phyloP scores from a whole-genome alignment of 2,329 filamentous ascomycete species.

The Elsinoe australis region DNA sequence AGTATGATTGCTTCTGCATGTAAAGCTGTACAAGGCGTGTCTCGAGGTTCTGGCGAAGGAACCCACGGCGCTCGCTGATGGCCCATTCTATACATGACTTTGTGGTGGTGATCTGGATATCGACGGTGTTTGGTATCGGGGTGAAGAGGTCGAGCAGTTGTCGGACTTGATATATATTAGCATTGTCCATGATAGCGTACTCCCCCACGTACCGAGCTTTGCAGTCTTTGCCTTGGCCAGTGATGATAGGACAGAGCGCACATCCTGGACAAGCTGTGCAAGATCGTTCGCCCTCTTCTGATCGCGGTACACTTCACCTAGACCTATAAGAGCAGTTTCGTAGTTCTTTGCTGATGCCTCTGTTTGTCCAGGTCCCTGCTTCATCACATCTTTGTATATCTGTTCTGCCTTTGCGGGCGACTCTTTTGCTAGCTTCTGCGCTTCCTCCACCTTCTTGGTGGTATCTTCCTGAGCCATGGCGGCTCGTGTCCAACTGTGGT shows the following conservation, averaged over 20 bases:
- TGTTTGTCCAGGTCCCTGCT: slow-evolving; percentile 72
- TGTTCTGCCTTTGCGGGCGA: slow-evolving; percentile 77
- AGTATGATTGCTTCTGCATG: slow-evolving; percentile 97
- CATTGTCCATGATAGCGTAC: neutral
- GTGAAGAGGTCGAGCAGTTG: slow-evolving; percentile 94
- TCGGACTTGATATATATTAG: slow-evolving; percentile 56
- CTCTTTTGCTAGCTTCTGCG: slow-evolving; percentile 71
- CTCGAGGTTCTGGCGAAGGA: slow-evolving; percentile 96
- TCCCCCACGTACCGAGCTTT: slow-evolving; percentile 67
- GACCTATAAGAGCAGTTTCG: slow-evolving; percentile 75
- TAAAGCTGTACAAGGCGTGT: slow-evolving; percentile 87
- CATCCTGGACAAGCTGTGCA: slow-evolving; percentile 81
- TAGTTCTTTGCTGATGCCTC: slow-evolving; percentile 87
- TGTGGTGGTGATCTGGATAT: slow-evolving; percentile 88
- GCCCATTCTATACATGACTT: slow-evolving; percentile 99
- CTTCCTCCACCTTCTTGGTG: slow-evolving; percentile 71
- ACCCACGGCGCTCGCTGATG: slow-evolving; percentile 84
- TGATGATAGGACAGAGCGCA: slow-evolving; percentile 81
- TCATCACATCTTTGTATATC: slow-evolving; percentile 83
- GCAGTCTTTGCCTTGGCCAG: slow-evolving; percentile 99
- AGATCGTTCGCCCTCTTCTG: slow-evolving; percentile 76
- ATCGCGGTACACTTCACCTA: slow-evolving; percentile 90
- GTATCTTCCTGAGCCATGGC: slow-evolving; percentile 46
- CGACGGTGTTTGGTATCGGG: slow-evolving; percentile 86
- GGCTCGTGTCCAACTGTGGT: slow-evolving; percentile 14